These are phyloP conservation scores for Mortierella sp. DNA, from an alignment of 371 early-diverging fungal genomes.

Conservation along the genomic window DNA sequence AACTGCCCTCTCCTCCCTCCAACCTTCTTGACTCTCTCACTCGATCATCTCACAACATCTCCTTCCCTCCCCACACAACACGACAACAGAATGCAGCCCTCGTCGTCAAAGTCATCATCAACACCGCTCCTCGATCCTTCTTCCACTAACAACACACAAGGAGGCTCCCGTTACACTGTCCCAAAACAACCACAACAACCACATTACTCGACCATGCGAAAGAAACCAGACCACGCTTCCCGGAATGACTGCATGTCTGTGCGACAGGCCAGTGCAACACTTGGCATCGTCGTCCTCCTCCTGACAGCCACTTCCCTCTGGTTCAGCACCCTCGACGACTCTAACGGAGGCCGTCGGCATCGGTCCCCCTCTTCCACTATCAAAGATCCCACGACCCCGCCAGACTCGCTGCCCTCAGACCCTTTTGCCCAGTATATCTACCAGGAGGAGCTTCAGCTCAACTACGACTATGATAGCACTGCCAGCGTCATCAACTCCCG, in stretches of 20 bases:
- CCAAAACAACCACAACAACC: neutral
- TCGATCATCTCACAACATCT: neutral
- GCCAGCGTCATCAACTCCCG: neutral
- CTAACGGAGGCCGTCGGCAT: neutral
- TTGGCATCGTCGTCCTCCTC: slow-evolving; percentile 5
- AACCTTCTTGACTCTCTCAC: neutral
- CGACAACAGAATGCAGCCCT: neutral
- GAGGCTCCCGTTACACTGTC: neutral
- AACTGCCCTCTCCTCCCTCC: neutral
- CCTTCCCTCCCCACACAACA: neutral
- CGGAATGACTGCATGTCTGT: slow-evolving; percentile 13
- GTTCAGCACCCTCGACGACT: neutral
- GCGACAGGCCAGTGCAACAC: slow-evolving; percentile 5
- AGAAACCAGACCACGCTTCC: neutral
- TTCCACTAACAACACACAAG: neutral
- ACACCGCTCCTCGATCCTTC: slow-evolving; percentile 6
- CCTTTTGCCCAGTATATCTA: slow-evolving; percentile 51
- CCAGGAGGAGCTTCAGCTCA: slow-evolving; percentile 27
- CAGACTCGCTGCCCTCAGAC: slow-evolving; percentile 44
- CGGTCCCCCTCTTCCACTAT: neutral
- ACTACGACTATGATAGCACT: neutral
- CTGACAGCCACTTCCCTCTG: slow-evolving; percentile 2
- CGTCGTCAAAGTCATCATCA: neutral
- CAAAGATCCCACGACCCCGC: slow-evolving; percentile 40
- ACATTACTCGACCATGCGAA: neutral